Evolutionary conservation across 78 protist genomes (phyloP), one percentile per base, ranked within the genome.

Genomic region (Dictyostelium firmibasis): DNA sequence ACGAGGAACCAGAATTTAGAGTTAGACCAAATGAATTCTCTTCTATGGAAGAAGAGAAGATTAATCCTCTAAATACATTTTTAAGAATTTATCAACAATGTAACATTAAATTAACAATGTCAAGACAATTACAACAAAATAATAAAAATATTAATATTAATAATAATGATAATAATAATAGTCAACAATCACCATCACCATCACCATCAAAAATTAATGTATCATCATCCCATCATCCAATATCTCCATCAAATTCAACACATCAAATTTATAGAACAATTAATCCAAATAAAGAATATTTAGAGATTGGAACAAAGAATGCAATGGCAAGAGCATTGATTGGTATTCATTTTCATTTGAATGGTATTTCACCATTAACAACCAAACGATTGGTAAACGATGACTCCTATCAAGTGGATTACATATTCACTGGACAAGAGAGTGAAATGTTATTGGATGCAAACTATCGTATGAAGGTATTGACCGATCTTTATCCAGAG

Each of bases 291-390:
- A 89, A 89, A 38, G 94, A 89, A 31, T 89, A 41, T 43, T 69
- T 57, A 10, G 94, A 89, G 35, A 81, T 81, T 69, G 94, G 94
- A 5, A 69, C 74, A 27, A 89, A 89, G 72, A 89, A 89, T 81
- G 94, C 94, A 20, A 81, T 89, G 76, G 87, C 35, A 4, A 27
- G 96, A 36, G 60, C 92, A 53, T 53, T 93, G 16, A 74, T 85
- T 20, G 96, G 78, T 29, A 93, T 93, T 82, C 96, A 93, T 47
- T 93, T 93, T 74, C 86, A 86, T 36, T 74, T 93, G 83, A 93
- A 93, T 83, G 96, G 92, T 57, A 93, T 93, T 20, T 93, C 96
- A 23, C 96, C 96, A 18, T 44, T 93, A n/a, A 93, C 96, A 1
- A 86, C 96, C 38, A 72, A 57, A 18, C 18, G 92, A 23, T 53